Conservation (phyloP, 257 asterid genomes). For the Lycium barbarum region DNA sequence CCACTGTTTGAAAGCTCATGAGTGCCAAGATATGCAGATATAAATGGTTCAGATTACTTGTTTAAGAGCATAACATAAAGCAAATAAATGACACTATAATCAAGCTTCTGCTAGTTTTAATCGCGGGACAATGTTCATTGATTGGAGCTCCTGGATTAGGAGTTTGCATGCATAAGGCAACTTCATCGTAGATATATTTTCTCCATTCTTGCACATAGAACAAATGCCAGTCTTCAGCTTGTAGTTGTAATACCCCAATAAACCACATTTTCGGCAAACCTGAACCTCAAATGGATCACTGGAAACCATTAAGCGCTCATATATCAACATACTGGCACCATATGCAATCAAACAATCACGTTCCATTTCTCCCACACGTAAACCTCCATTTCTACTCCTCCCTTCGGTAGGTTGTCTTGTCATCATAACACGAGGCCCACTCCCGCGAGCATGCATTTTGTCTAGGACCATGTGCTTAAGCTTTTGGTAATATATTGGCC, state of each 20-base stretch:
- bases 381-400: constrained; percentile 90
- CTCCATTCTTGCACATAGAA: constrained; percentile 88
- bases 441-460: constrained; percentile 98
- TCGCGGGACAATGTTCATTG: constrained; percentile 56
- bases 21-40: neutral
- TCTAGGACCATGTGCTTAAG: constrained; percentile 98
- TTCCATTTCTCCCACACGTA: constrained; percentile 99
- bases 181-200: constrained; percentile 88
- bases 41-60: neutral
- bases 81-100: constrained; percentile 20
- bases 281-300: constrained; percentile 98
- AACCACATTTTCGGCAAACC: constrained; percentile 93
- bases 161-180: constrained; percentile 99
- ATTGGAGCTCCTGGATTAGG: constrained; percentile 73
- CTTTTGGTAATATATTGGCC: constrained; percentile 98
- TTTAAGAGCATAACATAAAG: neutral
- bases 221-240: constrained; percentile 78
- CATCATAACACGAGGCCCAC: constrained; percentile 85
- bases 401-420: constrained; percentile 99
- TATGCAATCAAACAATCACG: constrained; percentile 98
- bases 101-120: constrained; percentile 47
- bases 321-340: constrained; percentile 94
- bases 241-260: constrained; percentile 80
- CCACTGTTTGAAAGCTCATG: neutral
- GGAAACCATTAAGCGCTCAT: constrained; percentile 90